Conservation (phyloP, 257 asterid species). For the Solanum piurae region DNA sequence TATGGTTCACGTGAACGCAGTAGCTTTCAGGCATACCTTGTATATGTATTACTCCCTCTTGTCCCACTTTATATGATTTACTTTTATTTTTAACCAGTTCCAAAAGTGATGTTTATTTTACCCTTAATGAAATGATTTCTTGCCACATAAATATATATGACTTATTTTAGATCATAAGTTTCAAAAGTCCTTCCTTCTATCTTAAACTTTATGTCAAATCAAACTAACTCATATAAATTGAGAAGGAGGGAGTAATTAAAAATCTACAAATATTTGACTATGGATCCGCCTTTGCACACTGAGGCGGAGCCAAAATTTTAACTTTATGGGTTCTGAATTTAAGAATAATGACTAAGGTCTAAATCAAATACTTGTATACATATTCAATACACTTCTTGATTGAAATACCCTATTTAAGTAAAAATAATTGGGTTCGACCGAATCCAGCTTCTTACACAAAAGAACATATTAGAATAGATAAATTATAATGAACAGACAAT, state of each 20-base stretch:
- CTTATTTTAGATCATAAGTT: background rate
- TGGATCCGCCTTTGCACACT: background rate
- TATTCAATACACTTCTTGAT: background rate
- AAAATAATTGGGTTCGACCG: background rate
- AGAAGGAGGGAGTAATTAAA: background rate
- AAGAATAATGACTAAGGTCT: background rate
- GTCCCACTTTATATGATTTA: background rate
- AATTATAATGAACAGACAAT: background rate
- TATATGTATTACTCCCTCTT: background rate
- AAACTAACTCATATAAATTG: background rate
- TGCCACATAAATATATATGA: too few species aligned
- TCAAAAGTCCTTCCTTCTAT: background rate
- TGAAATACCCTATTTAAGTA: background rate
- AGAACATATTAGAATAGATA: background rate
- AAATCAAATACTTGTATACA: background rate
- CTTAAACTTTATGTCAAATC: background rate
- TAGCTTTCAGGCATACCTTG: background rate
- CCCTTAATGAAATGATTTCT: too few species aligned
- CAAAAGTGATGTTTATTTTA: too few species aligned
- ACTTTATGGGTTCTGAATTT: background rate
- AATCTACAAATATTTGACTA: background rate
- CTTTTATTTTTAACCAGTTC: background rate
- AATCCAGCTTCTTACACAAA: background rate
- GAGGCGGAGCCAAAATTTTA: background rate
- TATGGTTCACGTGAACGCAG: background rate